phyloP scores from a whole-genome alignment of 2,329 filamentous ascomycete species.

The Fusarium musae region DNA sequence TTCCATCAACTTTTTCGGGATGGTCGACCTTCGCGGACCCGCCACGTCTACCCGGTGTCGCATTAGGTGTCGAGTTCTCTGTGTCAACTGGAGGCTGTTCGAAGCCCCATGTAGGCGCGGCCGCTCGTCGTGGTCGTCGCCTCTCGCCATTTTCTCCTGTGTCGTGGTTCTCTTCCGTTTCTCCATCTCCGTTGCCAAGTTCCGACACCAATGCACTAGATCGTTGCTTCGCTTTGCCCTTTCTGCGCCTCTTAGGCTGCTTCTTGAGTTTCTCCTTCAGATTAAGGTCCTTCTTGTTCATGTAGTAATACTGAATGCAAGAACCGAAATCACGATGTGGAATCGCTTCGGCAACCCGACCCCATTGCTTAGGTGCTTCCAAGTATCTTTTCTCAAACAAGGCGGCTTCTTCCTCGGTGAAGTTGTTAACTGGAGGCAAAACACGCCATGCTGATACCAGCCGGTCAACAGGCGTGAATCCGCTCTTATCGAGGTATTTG shows the following conservation, averaged over 20 bases:
- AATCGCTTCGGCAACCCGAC: conserved; percentile 76
- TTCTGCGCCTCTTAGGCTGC: conserved; percentile 69
- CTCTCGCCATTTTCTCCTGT: conserved; percentile 69
- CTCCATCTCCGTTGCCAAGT: conserved; percentile 68
- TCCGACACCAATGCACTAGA: conserved; percentile 75
- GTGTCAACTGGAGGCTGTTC: conserved; percentile 70
- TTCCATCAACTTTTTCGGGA: conserved; percentile 58
- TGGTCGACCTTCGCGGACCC: conserved; percentile 56
- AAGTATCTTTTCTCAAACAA: conserved; percentile 80
- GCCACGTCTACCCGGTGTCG: conserved; percentile 67
- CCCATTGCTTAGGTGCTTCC: conserved; percentile 85
- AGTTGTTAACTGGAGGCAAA: conserved; percentile 78
- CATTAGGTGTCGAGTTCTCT: conserved; percentile 66
- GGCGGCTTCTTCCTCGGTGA: conserved; percentile 75
- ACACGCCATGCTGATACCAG: conserved; percentile 78
- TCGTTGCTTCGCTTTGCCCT: conserved; percentile 67
- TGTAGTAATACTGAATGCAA: conserved; percentile 88
- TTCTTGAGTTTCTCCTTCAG: conserved; percentile 81
- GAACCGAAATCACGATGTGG: conserved; percentile 77
- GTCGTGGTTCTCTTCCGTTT: conserved; percentile 66
- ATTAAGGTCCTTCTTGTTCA: conserved; percentile 78
- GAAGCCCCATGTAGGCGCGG: conserved; percentile 77
- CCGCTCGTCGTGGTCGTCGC: conserved; percentile 70
- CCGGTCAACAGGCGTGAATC: conserved; percentile 71
- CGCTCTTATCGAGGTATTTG: conserved; percentile 73